Conservation (phyloP, 176 grass and related monocot species). For the Oryza coarctata region DNA sequence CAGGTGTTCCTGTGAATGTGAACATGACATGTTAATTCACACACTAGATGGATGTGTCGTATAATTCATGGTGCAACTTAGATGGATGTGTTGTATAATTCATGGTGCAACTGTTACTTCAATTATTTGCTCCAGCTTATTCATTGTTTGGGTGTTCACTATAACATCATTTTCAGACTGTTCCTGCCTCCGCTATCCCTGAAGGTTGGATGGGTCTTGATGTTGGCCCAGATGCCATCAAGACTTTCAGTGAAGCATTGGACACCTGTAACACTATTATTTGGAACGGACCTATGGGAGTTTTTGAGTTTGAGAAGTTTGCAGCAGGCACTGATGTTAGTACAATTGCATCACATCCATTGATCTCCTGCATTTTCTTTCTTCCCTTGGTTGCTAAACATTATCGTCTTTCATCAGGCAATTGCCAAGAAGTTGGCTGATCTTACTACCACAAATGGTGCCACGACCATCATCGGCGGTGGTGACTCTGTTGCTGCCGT, state of each 20-base stretch:
- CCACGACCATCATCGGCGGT: slow-evolving; percentile 87
- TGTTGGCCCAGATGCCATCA: slow-evolving; percentile 83
- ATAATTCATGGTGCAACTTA: background rate
- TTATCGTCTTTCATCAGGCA: slow-evolving; percentile 36
- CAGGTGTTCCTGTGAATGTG: background rate
- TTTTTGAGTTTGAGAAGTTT: slow-evolving; percentile 97
- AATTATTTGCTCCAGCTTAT: background rate
- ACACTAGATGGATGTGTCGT: background rate
- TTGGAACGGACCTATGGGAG: slow-evolving; percentile 98
- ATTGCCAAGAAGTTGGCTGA: slow-evolving; percentile 94
- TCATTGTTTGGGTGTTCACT: background rate
- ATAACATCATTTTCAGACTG: slow-evolving; percentile 46
- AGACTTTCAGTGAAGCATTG: slow-evolving; percentile 62
- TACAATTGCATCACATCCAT: background rate
- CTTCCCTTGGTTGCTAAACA: background rate
- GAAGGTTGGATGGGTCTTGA: slow-evolving; percentile 97
- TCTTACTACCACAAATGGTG: slow-evolving; percentile 60
- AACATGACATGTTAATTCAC: background rate
- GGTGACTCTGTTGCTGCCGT: slow-evolving; percentile 95
- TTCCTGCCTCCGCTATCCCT: slow-evolving; percentile 67
- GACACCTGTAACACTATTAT: slow-evolving; percentile 67
- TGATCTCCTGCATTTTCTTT: background rate
- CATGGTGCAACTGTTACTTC: background rate
- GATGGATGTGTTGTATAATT: background rate
- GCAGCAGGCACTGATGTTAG: slow-evolving; percentile 84